Evolutionary conservation across 192 early-diverging fungal genomes (phyloP).

Genomic region (Coemansia brasiliensis): DNA sequence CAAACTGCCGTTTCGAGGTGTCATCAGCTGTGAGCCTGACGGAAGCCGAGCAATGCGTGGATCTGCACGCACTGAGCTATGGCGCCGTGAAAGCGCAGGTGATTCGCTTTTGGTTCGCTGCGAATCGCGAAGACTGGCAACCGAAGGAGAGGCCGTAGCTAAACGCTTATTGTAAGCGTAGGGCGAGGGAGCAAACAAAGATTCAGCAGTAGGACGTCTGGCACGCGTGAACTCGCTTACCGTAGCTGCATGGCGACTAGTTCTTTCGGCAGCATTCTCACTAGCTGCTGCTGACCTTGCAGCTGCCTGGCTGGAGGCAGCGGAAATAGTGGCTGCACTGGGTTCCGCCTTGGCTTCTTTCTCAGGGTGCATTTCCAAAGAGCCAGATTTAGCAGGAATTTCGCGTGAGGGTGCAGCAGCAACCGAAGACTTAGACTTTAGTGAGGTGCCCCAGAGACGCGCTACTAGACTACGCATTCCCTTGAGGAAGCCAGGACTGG

Average conservation of each 20-base stretch:
- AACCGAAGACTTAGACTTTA: conserved; percentile 17
- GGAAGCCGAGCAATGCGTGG: conserved; percentile 13
- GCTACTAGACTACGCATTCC: conserved; percentile 52
- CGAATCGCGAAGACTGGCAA: conserved; percentile 44
- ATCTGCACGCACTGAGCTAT: conserved; percentile 31
- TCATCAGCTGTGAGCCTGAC: conserved; percentile 4
- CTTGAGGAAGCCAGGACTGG: conserved; percentile 33
- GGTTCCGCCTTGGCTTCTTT: neutral
- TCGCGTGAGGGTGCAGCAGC: conserved; percentile 1
- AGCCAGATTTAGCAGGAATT: neutral
- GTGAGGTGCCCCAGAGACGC: conserved; percentile 46
- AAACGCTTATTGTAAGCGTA: conserved; percentile 54
- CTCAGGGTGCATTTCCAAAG: neutral
- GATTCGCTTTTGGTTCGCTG: conserved; percentile 25
- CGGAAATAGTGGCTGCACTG: conserved; percentile 1
- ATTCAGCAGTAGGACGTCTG: conserved; percentile 37
- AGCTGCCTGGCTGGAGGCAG: neutral
- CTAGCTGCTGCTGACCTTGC: neutral
- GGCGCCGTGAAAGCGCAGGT: conserved; percentile 35
- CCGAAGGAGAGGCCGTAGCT: conserved; percentile 40
- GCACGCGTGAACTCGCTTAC: conserved; percentile 17
- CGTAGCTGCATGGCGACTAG: conserved; percentile 23
- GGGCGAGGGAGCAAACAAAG: conserved; percentile 42
- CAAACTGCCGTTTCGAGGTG: conserved; percentile 2
- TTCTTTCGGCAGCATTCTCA: neutral